Conservation (phyloP, 352 stramenopile genomes). For the Chrysophaeum taylorii region DNA sequence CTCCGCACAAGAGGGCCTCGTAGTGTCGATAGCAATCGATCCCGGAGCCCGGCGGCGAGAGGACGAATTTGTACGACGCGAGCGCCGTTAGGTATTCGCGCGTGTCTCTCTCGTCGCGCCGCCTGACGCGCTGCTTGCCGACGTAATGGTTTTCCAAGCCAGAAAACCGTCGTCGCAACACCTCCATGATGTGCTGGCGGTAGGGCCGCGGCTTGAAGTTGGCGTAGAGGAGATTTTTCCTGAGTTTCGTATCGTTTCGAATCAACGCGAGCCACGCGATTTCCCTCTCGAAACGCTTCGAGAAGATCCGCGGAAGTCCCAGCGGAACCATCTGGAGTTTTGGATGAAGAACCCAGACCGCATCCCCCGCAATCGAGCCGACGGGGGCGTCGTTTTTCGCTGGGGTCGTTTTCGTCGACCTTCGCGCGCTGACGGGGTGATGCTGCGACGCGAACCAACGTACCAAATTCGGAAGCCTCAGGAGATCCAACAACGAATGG, state of each 20-base stretch:
- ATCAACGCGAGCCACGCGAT: background rate
- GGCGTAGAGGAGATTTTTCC: background rate
- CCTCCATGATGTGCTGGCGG: background rate
- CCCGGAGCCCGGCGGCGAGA: constrained; percentile 10
- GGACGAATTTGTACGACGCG: background rate
- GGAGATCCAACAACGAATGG: background rate
- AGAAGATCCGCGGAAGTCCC: background rate
- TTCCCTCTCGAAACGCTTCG: background rate
- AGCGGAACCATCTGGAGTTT: background rate
- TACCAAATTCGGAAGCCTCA: background rate
- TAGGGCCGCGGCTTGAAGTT: constrained; percentile 6
- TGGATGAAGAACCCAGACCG: background rate
- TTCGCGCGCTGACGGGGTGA: background rate
- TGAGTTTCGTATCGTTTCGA: background rate
- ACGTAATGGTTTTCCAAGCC: background rate
- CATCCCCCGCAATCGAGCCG: background rate
- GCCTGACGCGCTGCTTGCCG: background rate
- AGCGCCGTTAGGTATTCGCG: background rate
- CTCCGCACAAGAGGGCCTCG: constrained; percentile 13
- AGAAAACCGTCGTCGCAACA: background rate
- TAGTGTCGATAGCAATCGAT: constrained; percentile 19
- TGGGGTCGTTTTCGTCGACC: too few relatives aligned
- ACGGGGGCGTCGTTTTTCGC: background rate
- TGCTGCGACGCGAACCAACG: constrained; percentile 4
- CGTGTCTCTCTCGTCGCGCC: background rate